phyloP scores from a whole-genome alignment of 2,329 filamentous ascomycete species.

The Cladosporium oxysporum region DNA sequence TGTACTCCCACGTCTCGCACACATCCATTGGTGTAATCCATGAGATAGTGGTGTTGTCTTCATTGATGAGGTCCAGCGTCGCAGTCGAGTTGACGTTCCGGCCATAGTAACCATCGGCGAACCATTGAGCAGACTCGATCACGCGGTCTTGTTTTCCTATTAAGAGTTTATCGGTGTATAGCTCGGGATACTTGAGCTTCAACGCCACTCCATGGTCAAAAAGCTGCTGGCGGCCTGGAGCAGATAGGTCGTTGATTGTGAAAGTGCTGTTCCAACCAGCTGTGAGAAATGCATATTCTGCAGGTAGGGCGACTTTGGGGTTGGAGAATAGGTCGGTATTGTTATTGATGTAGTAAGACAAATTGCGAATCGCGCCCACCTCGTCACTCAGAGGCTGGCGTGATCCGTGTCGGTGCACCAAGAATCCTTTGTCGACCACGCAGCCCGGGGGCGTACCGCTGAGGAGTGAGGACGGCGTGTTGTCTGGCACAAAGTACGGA shows the following conservation, averaged over 20 bases:
- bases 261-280: constrained; percentile 7
- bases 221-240: constrained; percentile 3
- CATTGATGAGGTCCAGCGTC: constrained; percentile 4
- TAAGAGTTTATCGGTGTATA: background rate
- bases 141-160: constrained; percentile 1
- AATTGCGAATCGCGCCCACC: constrained; percentile 2
- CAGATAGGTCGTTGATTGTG: constrained; percentile 3
- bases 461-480: background rate
- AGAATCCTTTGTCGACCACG: background rate
- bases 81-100: constrained; percentile 5
- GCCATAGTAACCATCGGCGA: constrained; percentile 2
- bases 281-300: background rate
- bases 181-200: background rate
- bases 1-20: background rate
- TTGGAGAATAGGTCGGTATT: background rate
- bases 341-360: constrained; percentile 4
- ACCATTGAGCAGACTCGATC: constrained; percentile 6
- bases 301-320: background rate
- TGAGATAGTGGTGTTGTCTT: constrained; percentile 1
- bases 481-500: constrained; percentile 6
- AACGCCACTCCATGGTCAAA: background rate
- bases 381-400: constrained; percentile 2
- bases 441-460: background rate
- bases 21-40: constrained; percentile 1
- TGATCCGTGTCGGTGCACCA: constrained; percentile 5